Percentiles rank a stretch among this genome's conserved stretches.
Conservation (phyloP, 805 yeast species). For the Starmerella floricola region DNA sequence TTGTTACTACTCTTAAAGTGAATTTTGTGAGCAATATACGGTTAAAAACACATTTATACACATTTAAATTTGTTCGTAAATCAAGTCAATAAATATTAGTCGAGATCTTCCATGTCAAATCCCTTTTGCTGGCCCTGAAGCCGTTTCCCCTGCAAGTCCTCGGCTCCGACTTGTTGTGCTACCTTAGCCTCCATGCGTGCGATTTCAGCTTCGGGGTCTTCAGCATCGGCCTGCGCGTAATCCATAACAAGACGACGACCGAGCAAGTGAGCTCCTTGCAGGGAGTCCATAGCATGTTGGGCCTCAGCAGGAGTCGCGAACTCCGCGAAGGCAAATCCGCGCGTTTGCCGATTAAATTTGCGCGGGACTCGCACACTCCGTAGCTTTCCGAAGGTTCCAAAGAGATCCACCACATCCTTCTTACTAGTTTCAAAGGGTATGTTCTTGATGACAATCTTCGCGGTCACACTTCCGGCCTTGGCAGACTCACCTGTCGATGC, state of each 20-base stretch:
- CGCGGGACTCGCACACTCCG: conserved; percentile 92
- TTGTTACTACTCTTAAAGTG: too few species aligned
- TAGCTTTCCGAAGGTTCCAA: conserved; percentile 88
- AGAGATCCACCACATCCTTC: conserved; percentile 81
- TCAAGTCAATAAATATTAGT: conserved; percentile 21
- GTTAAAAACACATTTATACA: too few species aligned
- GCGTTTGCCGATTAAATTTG: conserved; percentile 86
- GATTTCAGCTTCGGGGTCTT: conserved; percentile 79
- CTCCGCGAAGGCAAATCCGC: conserved; percentile 98
- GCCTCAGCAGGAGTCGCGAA: conserved; percentile 81
- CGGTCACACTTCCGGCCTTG: conserved; percentile 19
- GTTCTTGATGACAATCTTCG: conserved; percentile 84
- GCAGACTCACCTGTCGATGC: conserved; percentile 23
- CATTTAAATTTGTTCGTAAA: too few species aligned
- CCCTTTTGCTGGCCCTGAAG: conserved; percentile 58
- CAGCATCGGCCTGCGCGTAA: conserved; percentile 73
- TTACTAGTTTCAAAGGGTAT: conserved; percentile 93
- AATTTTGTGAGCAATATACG: too few species aligned
- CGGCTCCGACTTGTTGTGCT: conserved; percentile 62
- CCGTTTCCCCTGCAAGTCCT: conserved; percentile 55
- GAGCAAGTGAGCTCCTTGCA: conserved; percentile 89
- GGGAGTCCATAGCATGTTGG: conserved; percentile 81
- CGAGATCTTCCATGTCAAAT: conserved; percentile 43
- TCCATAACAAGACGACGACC: conserved; percentile 93
- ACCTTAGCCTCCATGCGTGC: conserved; percentile 82